Evolutionary conservation across 2,329 filamentous ascomycete species (phyloP).

Genomic region (Fusarium sp.): DNA sequence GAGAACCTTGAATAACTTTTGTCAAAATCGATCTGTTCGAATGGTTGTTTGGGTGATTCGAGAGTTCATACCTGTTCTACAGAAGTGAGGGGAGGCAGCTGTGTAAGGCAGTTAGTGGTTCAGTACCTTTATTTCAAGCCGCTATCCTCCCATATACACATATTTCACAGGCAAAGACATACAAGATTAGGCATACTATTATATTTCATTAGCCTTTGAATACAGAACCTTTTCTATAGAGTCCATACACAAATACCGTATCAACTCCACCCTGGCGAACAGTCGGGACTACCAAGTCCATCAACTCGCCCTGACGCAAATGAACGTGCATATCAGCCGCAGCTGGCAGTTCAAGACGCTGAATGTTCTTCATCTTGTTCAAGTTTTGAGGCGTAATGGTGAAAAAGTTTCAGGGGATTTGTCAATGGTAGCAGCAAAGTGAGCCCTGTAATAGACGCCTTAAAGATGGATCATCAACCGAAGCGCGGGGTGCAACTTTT

Average conservation of each 20-base stretch:
- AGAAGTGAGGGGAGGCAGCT: conserved; percentile 37
- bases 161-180: conserved; percentile 29
- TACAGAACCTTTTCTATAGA: conserved; percentile 23
- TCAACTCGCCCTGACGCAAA: conserved; percentile 74
- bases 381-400: background rate
- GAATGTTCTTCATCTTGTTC: conserved; percentile 38
- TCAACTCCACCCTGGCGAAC: conserved; percentile 72
- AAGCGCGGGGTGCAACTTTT: conserved; percentile 27
- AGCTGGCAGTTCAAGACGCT: conserved; percentile 66
- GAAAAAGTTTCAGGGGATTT: background rate
- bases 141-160: background rate
- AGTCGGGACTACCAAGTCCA: conserved; percentile 65
- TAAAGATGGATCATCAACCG: conserved; percentile 6
- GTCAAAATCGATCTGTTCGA: background rate
- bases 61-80: conserved; percentile 30
- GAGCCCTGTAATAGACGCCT: conserved; percentile 4
- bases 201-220: conserved; percentile 30
- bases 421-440: background rate
- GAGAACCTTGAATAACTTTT: conserved; percentile 59
- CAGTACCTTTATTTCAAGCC: background rate
- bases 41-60: no score
- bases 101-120: conserved; percentile 4
- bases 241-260: conserved; percentile 64
- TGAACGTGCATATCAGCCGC: conserved; percentile 78
- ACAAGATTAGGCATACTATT: conserved; percentile 70